Conservation (phyloP, 371 early-diverging fungal species). For the Blakeslea trispora region DNA sequence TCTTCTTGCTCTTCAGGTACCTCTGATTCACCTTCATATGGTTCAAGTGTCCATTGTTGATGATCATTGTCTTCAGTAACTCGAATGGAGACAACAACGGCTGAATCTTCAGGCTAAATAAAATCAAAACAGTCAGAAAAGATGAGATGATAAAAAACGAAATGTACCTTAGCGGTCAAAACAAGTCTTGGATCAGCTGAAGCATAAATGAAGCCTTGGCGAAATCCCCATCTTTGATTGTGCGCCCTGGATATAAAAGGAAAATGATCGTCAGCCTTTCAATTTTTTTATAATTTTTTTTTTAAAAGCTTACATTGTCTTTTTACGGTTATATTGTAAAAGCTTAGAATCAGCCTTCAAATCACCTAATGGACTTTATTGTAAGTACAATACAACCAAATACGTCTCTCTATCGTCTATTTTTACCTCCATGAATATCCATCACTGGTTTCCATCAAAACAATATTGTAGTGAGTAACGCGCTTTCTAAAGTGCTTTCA, state of each 20-base stretch:
- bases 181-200: slow-evolving; percentile 48
- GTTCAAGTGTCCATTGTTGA: slow-evolving; percentile 44
- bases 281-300: neutral
- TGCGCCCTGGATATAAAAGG: slow-evolving; percentile 31
- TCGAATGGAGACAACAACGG: slow-evolving; percentile 26
- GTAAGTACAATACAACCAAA: no score
- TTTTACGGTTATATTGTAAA: slow-evolving; percentile 44
- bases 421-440: slow-evolving; percentile 44
- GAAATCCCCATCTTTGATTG: slow-evolving; percentile 48
- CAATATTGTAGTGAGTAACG: neutral
- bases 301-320: slow-evolving; percentile 32
- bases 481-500: neutral
- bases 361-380: no score
- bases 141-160: no score
- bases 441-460: slow-evolving; percentile 26
- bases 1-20: no score
- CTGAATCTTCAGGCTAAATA: slow-evolving; percentile 18
- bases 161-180: slow-evolving; percentile 34
- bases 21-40: slow-evolving; percentile 17
- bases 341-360: slow-evolving; percentile 30
- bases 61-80: slow-evolving; percentile 31
- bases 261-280: neutral
- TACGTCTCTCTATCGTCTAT: no score
- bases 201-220: slow-evolving; percentile 45
- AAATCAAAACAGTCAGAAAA: no score